Percentiles rank a stretch among this genome's conserved stretches.
Conservation (phyloP, 345 rosid genomes). For the Luvunga scandens region DNA sequence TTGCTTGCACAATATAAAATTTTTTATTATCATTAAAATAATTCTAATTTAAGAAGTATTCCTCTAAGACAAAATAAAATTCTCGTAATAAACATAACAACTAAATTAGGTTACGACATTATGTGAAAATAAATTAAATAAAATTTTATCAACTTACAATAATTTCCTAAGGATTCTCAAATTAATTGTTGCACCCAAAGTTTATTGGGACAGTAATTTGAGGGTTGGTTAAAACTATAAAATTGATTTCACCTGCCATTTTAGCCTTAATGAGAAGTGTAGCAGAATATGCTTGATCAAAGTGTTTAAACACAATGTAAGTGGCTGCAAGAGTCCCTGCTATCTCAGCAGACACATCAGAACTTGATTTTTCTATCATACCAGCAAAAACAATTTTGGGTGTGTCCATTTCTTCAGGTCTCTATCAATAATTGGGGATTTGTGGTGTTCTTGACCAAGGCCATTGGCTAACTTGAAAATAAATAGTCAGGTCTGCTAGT, state of each 20-base stretch:
- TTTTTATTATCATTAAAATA: too few relatives aligned
- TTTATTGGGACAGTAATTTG: too few relatives aligned
- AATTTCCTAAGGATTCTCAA: too few relatives aligned
- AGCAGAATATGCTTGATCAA: constrained; percentile 45
- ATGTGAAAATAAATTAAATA: too few relatives aligned
- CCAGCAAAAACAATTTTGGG: constrained; percentile 59
- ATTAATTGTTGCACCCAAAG: too few relatives aligned
- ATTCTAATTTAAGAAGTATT: too few relatives aligned
- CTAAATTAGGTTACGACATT: too few relatives aligned
- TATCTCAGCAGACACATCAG: constrained; percentile 75
- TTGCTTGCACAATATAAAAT: too few relatives aligned
- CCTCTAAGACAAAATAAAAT: too few relatives aligned
- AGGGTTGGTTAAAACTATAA: too few relatives aligned
- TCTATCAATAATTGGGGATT: constrained; percentile 71
- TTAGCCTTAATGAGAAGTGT: constrained; percentile 51
- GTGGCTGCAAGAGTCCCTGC: constrained; percentile 89
- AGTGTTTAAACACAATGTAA: constrained; percentile 50
- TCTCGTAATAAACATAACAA: too few relatives aligned
- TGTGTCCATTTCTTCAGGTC: constrained; percentile 97
- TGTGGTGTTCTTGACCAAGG: constrained; percentile 20
- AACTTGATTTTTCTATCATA: constrained; percentile 53
- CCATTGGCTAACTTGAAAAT: constrained; percentile 57
- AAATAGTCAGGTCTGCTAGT: constrained; percentile 55
- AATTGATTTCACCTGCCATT: constrained; percentile 25
- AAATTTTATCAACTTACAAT: too few relatives aligned